These are phyloP conservation scores for Retiboletus flavoniger DNA, from an alignment of 1,284 basidiomycete species.

Conservation along the genomic window DNA sequence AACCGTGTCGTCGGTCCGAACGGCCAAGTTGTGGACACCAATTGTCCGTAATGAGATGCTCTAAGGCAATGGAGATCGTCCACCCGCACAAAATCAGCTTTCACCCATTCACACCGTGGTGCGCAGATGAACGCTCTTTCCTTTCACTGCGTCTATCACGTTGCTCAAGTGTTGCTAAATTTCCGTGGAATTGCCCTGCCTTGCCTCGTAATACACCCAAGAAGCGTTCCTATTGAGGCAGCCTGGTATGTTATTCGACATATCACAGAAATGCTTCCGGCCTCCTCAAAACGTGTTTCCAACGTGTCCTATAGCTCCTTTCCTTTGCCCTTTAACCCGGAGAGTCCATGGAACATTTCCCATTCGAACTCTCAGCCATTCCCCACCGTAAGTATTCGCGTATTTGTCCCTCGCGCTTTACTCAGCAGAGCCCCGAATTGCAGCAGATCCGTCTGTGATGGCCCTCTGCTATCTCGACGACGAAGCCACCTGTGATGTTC, in stretches of 20 bases:
- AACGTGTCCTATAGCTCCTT: conserved; percentile 23
- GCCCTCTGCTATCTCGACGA: conserved; percentile 28
- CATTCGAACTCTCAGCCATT: conserved; percentile 21
- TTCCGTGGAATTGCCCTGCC: conserved; percentile 18
- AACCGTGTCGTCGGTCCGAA: neutral
- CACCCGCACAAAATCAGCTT: conserved; percentile 13
- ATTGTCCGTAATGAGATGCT: conserved; percentile 5
- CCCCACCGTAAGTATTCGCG: conserved; percentile 19
- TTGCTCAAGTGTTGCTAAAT: conserved; percentile 17
- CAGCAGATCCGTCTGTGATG: conserved; percentile 26
- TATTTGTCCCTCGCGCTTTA: neutral
- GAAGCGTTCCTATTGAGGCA: conserved; percentile 24
- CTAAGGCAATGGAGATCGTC: conserved; percentile 9
- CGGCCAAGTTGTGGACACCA: neutral
- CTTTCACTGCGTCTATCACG: conserved; percentile 9
- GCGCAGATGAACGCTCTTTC: neutral
- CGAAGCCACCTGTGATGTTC: conserved; percentile 7
- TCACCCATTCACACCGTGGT: conserved; percentile 9
- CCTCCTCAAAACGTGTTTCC: conserved; percentile 27
- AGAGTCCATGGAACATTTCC: conserved; percentile 23
- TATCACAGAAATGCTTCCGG: conserved; percentile 18
- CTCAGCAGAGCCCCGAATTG: conserved; percentile 9
- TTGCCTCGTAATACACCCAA: conserved; percentile 4
- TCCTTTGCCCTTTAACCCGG: conserved; percentile 30
- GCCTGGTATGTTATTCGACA: conserved; percentile 23